These are phyloP conservation scores for Nothophaeocryptopus gaeumannii DNA, from an alignment of 2,329 filamentous ascomycete genomes.

Conservation along the genomic window DNA sequence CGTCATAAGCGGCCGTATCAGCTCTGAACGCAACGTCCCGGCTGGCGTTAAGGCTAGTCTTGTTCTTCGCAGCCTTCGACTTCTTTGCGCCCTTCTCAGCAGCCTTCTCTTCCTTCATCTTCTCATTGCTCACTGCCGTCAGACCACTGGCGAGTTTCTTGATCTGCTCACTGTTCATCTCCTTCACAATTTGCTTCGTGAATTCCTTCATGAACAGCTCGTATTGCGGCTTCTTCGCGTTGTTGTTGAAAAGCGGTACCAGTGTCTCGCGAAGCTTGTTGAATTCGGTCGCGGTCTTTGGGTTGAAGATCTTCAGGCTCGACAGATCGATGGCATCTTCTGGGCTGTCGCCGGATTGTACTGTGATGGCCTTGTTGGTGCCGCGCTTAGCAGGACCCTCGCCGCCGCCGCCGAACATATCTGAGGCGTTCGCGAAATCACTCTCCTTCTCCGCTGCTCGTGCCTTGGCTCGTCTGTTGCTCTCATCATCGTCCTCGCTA, in stretches of 20 bases:
- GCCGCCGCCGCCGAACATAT: slow-evolving; percentile 76
- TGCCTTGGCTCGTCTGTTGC: slow-evolving; percentile 70
- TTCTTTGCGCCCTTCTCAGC: slow-evolving; percentile 95
- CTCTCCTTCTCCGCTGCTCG: slow-evolving; percentile 79
- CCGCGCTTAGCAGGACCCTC: slow-evolving; percentile 70
- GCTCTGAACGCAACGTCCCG: slow-evolving; percentile 55
- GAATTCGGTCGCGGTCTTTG: slow-evolving; percentile 82
- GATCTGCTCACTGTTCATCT: slow-evolving; percentile 86
- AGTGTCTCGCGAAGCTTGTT: slow-evolving; percentile 72
- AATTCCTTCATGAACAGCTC: slow-evolving; percentile 88
- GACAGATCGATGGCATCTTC: slow-evolving; percentile 77
- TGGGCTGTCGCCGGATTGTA: slow-evolving; percentile 63
- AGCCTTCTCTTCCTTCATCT: slow-evolving; percentile 97
- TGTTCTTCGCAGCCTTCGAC: slow-evolving; percentile 93
- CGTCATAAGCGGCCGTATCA: slow-evolving; percentile 77
- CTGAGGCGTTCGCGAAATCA: slow-evolving; percentile 84
- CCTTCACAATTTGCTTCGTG: slow-evolving; percentile 78
- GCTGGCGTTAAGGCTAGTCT: slow-evolving; percentile 72
- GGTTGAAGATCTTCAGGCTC: slow-evolving; percentile 80
- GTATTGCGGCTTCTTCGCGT: slow-evolving; percentile 88
- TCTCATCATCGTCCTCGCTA: slow-evolving; percentile 68
- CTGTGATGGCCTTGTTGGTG: slow-evolving; percentile 63
- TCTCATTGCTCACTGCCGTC: slow-evolving; percentile 92
- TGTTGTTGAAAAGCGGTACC: slow-evolving; percentile 70
- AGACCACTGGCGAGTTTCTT: slow-evolving; percentile 89